Evolutionary conservation across 2,329 filamentous ascomycete genomes (phyloP).

Genomic region (Emergomyces orientalis): DNA sequence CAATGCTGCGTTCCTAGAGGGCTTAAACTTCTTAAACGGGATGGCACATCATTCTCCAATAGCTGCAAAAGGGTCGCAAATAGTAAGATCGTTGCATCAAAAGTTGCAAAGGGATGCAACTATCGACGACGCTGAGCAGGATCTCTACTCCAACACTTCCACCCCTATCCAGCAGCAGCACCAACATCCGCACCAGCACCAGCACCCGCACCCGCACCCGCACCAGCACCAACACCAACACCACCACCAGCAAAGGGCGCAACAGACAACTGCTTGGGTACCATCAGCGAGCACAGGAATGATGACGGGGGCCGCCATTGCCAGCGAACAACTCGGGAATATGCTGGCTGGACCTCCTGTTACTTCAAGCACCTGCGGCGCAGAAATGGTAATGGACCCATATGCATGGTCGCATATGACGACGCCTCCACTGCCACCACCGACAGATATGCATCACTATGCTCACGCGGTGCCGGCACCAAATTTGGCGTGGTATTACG

Average conservation of each 20-base stretch:
- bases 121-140: background rate
- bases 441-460: slow-evolving; percentile 1
- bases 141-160: background rate
- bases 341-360: background rate
- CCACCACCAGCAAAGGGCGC: background rate
- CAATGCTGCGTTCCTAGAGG: slow-evolving; percentile 1
- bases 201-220: background rate
- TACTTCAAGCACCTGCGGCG: background rate
- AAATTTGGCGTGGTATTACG: slow-evolving; percentile 2
- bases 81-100: slow-evolving; percentile 1
- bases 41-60: slow-evolving; percentile 1
- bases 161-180: background rate
- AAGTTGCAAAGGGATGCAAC: slow-evolving; percentile 4
- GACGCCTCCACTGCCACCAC: background rate
- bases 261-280: background rate
- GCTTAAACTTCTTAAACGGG: background rate
- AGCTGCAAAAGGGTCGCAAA: slow-evolving; percentile 1
- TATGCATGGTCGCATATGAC: slow-evolving; percentile 3
- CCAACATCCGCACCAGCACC: background rate
- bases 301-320: background rate
- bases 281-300: background rate
- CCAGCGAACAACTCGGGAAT: slow-evolving; percentile 1
- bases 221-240: background rate
- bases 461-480: background rate
- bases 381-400: slow-evolving; percentile 3